A percentile compares a stretch with the other conserved stretches of the same genome.
Conservation (phyloP, 495 filamentous ascomycete species). For the Pseudomonodictys pantanalensis region DNA sequence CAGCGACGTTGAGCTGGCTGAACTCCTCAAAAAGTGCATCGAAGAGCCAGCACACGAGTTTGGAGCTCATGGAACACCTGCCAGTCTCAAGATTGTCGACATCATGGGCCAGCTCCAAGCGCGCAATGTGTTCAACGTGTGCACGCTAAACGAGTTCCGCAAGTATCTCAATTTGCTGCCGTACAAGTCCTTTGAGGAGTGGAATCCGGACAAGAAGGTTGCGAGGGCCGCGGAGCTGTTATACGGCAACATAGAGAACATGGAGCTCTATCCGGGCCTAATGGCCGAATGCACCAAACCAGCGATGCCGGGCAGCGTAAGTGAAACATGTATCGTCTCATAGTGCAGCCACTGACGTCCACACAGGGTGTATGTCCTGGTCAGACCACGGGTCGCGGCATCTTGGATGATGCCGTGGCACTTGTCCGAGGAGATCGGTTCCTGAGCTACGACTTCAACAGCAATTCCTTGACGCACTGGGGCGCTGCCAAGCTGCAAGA, state of each 20-base stretch:
- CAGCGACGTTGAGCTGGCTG: constrained; percentile 58
- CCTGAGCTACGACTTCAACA: constrained; percentile 39
- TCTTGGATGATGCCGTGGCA: constrained; percentile 37
- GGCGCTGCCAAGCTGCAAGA: constrained; percentile 35
- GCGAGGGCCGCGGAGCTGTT: constrained; percentile 35
- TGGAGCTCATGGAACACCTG: constrained; percentile 37
- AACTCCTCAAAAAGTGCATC: constrained; percentile 55
- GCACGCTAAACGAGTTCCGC: constrained; percentile 40
- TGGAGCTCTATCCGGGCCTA: constrained; percentile 38
- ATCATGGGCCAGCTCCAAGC: constrained; percentile 38
- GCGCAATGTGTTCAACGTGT: constrained; percentile 36
- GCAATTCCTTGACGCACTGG: constrained; percentile 38
- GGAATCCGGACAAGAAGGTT: constrained; percentile 34
- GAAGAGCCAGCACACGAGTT: constrained; percentile 51
- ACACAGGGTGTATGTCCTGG: constrained; percentile 39
- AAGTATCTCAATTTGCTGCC: constrained; percentile 34
- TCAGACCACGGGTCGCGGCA: constrained; percentile 38
- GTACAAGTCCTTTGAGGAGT: constrained; percentile 35
- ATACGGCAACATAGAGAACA: constrained; percentile 37
- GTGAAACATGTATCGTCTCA: no score
- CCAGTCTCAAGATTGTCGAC: constrained; percentile 36
- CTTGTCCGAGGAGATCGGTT: constrained; percentile 39
- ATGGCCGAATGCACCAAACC: constrained; percentile 39
- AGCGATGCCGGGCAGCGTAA: constrained; percentile 36
- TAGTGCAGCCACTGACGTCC: no score